phyloP scores from a whole-genome alignment of 2,329 filamentous ascomycete species.

The Simplicillium aogashimaense region DNA sequence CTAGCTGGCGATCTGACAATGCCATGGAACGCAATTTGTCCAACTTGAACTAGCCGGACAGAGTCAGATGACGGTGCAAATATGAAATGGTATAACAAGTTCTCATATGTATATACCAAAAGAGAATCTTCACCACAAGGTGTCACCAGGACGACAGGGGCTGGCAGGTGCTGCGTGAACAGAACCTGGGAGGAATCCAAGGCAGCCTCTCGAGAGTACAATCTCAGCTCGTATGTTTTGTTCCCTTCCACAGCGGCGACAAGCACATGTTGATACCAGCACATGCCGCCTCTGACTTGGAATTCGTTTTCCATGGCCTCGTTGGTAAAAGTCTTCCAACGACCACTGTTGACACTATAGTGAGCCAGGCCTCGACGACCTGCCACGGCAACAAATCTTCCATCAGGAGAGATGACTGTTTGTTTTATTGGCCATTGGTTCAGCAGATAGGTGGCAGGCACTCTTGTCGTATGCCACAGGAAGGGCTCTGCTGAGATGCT shows the following conservation, averaged over 20 bases:
- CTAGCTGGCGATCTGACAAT: slow-evolving; percentile 89
- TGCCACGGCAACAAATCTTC: slow-evolving; percentile 92
- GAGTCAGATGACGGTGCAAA: slow-evolving; percentile 62
- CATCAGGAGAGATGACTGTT: slow-evolving; percentile 82
- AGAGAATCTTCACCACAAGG: slow-evolving; percentile 89
- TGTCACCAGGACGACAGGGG: slow-evolving; percentile 82
- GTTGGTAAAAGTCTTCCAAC: slow-evolving; percentile 92
- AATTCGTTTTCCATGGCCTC: slow-evolving; percentile 79
- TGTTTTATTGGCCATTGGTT: slow-evolving; percentile 90
- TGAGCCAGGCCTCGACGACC: slow-evolving; percentile 85
- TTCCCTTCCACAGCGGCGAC: slow-evolving; percentile 88
- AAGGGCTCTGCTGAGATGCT: slow-evolving; percentile 87
- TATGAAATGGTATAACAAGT: slow-evolving; percentile 89
- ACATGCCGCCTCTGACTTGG: slow-evolving; percentile 90
- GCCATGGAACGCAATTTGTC: slow-evolving; percentile 93
- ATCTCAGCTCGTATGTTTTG: slow-evolving; percentile 72
- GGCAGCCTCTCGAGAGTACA: slow-evolving; percentile 79
- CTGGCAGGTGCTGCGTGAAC: slow-evolving; percentile 67
- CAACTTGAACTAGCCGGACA: slow-evolving; percentile 80
- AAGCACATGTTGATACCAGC: slow-evolving; percentile 94
- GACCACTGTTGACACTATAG: slow-evolving; percentile 86
- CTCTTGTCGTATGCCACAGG: slow-evolving; percentile 87
- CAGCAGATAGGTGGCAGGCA: slow-evolving; percentile 74
- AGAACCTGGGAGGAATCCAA: slow-evolving; percentile 66
- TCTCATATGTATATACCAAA: slow-evolving; percentile 94